Evolutionary conservation across 306 rosid species (phyloP).

Genomic region (Mimosa bimucronata): DNA sequence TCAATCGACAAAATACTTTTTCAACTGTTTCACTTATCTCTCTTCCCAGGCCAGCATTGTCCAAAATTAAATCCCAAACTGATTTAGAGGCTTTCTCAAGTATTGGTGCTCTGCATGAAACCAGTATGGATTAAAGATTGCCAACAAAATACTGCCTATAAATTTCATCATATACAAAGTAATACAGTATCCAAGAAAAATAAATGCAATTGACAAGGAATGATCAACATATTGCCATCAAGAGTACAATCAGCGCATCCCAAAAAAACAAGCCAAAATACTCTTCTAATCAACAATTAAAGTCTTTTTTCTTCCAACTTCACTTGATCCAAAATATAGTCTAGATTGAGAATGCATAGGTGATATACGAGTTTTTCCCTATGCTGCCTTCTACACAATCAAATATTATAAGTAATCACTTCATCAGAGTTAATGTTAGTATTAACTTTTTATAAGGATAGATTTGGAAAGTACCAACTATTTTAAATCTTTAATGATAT

Average conservation of each 20-base stretch:
- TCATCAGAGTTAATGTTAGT: not conserved
- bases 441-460: not conserved
- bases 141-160: slow-evolving; percentile 2
- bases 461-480: not conserved
- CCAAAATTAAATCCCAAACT: slow-evolving; percentile 93
- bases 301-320: not conserved
- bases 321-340: not conserved
- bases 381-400: not conserved
- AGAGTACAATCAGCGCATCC: slow-evolving; percentile 9
- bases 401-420: not conserved
- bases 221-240: slow-evolving; percentile 13
- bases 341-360: not conserved
- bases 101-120: slow-evolving; percentile 73
- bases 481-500: too few species aligned
- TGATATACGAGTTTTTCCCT: not conserved
- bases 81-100: slow-evolving; percentile 97
- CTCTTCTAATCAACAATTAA: not conserved
- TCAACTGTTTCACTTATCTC: slow-evolving; percentile 90
- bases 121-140: slow-evolving; percentile 13
- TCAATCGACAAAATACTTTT: slow-evolving; percentile 81
- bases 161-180: slow-evolving; percentile 26
- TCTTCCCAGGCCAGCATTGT: slow-evolving; percentile 75
- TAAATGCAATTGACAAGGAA: slow-evolving; percentile 28
- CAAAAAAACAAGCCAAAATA: not conserved
- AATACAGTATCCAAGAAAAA: slow-evolving; percentile 9